Base-by-base conservation (phyloP, 2,329 filamentous ascomycete species). In the Xylariaceae sp. region DNA sequence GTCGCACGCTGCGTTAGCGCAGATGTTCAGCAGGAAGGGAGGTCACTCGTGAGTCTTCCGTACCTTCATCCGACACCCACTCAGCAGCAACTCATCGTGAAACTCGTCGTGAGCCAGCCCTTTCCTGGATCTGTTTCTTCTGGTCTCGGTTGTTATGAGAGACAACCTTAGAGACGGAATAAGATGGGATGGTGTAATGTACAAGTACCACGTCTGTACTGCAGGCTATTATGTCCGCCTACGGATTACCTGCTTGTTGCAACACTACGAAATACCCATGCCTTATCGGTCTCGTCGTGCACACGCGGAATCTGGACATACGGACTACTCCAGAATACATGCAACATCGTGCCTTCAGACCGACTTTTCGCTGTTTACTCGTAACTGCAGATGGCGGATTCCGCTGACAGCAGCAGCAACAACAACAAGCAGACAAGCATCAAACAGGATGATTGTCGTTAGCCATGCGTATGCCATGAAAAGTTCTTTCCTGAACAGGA, bases 331-430 rank as follows among this genome's bases (percentile, higher is more conserved):
- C 13, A 42, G n/a, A 42, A 6, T 23, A 53, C 15, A 17, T 47
- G 23, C 18, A 3, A 57, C 11, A 11, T 47, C 9, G 47, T 44
- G 39, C n/a, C 39, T 52, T 57, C 51, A 62, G 61, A 62, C 61
- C 61, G 61, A 62, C 61, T 60, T 60, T 58, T 52, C 50, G 37
- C 60, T 50, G 18, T 10, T 42, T 10, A 42, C 23, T 30, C 23
- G 23, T 30, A 30, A 30, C 23, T 30, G 23, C 23, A 30, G 23
- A 30, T 30, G 23, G 23, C 23, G 23, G 23, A 30, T 49, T 6
- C n/a, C 34, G 34, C 18, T 37, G 49, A 35, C 58, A 57, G 55
- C 47, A 18, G 51, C 35, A 42, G 51, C 49, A 53, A 53, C 48
- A 44, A 4, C 35, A 48, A 54, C 37, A 23, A 45, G 48, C 23